Percentiles rank a stretch among this genome's conserved stretches.
Conservation (phyloP, 1,139 yeast genomes). For the Trichomonascaceae sp. region DNA sequence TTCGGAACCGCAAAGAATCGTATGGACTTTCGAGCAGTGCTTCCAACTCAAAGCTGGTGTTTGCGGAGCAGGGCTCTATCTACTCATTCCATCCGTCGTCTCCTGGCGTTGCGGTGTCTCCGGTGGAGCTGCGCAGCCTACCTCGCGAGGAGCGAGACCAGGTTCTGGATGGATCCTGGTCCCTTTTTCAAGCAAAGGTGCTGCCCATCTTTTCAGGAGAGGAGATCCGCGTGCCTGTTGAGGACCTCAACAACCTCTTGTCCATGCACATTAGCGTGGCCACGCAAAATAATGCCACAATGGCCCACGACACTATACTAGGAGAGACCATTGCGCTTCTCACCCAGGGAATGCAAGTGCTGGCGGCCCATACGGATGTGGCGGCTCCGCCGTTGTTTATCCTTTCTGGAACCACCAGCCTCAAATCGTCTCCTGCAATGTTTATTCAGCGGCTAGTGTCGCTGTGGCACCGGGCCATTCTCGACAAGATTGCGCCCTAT, state of each 20-base stretch:
- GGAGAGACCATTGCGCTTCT: constrained; percentile 36
- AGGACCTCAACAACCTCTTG: constrained; percentile 40
- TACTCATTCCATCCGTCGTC: constrained; percentile 35
- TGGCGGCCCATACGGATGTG: constrained; percentile 27
- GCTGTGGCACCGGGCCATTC: constrained; percentile 45
- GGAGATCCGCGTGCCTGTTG: constrained; percentile 38
- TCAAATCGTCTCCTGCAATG: not conserved
- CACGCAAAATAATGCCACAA: constrained; percentile 28
- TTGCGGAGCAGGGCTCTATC: constrained; percentile 30
- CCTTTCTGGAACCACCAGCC: not conserved
- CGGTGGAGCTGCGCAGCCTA: constrained; percentile 22
- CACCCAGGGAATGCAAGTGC: constrained; percentile 30
- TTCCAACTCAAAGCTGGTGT: constrained; percentile 33
- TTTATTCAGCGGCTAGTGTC: constrained; percentile 21
- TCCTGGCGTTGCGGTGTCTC: constrained; percentile 21
- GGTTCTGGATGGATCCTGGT: constrained; percentile 38
- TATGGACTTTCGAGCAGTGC: constrained; percentile 34
- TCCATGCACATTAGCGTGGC: constrained; percentile 34
- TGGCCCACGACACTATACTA: constrained; percentile 24
- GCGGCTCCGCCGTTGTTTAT: no score
- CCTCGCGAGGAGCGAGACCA: constrained; percentile 33
- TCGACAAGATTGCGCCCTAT: constrained; percentile 40
- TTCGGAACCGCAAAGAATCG: constrained; percentile 28
- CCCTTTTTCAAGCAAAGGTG: constrained; percentile 31
- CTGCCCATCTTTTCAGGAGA: constrained; percentile 39